Evolutionary conservation across 2,329 filamentous ascomycete species (phyloP), one percentile per base, ranked within the genome.

Genomic region (Fusarium oligoseptatum): DNA sequence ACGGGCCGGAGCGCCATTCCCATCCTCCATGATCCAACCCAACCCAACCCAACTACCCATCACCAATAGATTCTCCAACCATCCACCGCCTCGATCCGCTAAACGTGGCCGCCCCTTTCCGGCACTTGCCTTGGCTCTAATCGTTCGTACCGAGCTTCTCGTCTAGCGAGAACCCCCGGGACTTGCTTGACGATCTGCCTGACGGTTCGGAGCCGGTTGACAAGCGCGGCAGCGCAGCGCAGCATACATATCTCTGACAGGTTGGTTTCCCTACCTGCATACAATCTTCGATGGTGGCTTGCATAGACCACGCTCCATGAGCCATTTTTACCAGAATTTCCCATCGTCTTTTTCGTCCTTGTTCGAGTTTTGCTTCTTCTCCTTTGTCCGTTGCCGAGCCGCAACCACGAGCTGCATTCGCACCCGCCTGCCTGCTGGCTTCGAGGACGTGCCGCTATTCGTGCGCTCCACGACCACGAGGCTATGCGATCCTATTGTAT

Each of bases 71-170:
- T 58, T 39, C 62, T 52, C 65, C 52, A 76, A 65, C 76, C 73
- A 78, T 71, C 76, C 75, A 78, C 66, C 67, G 67, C 65, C 69
- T 70, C 57, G 52, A 62, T 66, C 58, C 57, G 64, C 64, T 65
- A 75, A 76, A 78, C 64, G 68, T 78, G 75, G 66, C 69, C 70
- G 52, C 74, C 69, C 68, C 64, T 64, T 71, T 56, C 68, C 63
- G 68, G 67, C 60, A 73, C 37, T 63, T 64, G 55, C 24, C 43
- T 24, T 62, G 37, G 48, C 24, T 66, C 22, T 27, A 52, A 45
- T 45, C 32, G 24, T 52, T 60, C 62, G 60, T 66, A 65, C 45
- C 52, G 61, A 55, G 29, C 22, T 68, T 27, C 34, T 15, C 27
- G 52, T 36, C 52, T 32, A 22, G 48, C 43, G 67, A 68, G 64